These are phyloP conservation scores for Phialocephala subalpina DNA, from an alignment of 2,329 filamentous ascomycete species.

Conservation along the genomic window DNA sequence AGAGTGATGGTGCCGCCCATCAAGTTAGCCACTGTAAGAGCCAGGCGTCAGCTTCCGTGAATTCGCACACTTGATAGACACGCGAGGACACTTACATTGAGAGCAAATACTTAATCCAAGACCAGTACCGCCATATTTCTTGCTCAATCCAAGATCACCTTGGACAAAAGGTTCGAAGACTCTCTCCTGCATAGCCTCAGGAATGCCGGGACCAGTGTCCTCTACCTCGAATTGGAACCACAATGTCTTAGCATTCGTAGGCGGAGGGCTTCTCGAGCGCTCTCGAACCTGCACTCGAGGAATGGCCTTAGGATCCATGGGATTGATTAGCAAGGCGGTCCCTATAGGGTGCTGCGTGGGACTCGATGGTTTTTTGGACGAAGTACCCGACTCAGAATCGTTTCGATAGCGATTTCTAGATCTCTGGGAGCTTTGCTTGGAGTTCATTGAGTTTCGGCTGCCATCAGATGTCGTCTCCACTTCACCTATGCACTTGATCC, in stretches of 20 bases:
- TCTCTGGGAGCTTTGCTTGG: conserved; percentile 40
- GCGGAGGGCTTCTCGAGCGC: conserved; percentile 66
- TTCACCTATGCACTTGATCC: conserved; percentile 77
- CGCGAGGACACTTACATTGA: conserved; percentile 54
- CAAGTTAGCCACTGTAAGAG: conserved; percentile 65
- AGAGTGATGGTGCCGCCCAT: conserved; percentile 83
- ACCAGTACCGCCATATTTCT: conserved; percentile 89
- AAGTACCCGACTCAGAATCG: conserved; percentile 50
- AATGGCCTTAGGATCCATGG: conserved; percentile 54
- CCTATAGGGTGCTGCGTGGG: conserved; percentile 47
- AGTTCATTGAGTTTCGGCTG: conserved; percentile 41
- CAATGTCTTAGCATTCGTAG: conserved; percentile 68
- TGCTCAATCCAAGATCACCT: conserved; percentile 87
- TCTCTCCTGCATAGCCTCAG: conserved; percentile 76
- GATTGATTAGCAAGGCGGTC: conserved; percentile 69
- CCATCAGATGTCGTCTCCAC: conserved; percentile 36
- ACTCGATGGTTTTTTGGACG: conserved; percentile 51
- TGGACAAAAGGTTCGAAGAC: conserved; percentile 97
- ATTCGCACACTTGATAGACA: neutral
- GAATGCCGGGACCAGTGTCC: conserved; percentile 88
- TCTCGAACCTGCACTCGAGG: conserved; percentile 54
- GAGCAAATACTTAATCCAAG: conserved; percentile 89
- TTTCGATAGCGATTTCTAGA: conserved; percentile 37
- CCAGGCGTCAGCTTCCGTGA: neutral
- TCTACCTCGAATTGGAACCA: conserved; percentile 88